These are phyloP conservation scores for Prunus armeniaca DNA, from an alignment of 306 rosid species.

Conservation along the genomic window DNA sequence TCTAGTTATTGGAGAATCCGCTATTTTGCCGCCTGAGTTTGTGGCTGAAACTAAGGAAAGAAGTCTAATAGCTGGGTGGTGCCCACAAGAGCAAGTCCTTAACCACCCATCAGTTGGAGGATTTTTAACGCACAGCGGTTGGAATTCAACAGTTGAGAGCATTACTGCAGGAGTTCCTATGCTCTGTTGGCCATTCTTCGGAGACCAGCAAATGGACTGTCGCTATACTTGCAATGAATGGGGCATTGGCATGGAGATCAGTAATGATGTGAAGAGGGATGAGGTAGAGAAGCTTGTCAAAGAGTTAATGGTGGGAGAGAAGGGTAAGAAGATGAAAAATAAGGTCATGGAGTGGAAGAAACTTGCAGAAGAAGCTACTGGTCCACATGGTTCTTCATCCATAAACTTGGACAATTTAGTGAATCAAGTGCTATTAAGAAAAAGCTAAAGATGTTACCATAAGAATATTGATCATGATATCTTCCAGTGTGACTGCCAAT, in stretches of 20 bases:
- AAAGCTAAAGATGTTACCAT: background rate
- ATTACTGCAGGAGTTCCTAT: conserved; percentile 11
- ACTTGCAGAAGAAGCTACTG: background rate
- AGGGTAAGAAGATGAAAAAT: background rate
- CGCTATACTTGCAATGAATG: background rate
- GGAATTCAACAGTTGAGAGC: background rate
- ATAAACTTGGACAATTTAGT: background rate
- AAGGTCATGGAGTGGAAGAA: conserved; percentile 1
- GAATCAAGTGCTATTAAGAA: background rate
- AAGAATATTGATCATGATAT: no score
- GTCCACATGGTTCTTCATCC: background rate
- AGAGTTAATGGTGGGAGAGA: conserved; percentile 6
- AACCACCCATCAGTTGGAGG: conserved; percentile 3
- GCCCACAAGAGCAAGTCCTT: conserved; percentile 12
- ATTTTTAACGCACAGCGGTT: conserved; percentile 1
- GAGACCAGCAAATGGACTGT: conserved; percentile 12
- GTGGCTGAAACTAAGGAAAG: background rate
- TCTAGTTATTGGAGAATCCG: background rate
- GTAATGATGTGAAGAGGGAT: conserved; percentile 2
- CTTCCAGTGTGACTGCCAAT: no score
- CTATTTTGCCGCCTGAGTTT: background rate
- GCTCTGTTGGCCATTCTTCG: conserved; percentile 15
- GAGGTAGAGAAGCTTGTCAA: conserved; percentile 10
- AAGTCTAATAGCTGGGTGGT: conserved; percentile 1
- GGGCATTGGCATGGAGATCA: conserved; percentile 8